Evolutionary conservation across 129 eudicot species (phyloP).

Genomic region (Chrysanthemum makinoi): DNA sequence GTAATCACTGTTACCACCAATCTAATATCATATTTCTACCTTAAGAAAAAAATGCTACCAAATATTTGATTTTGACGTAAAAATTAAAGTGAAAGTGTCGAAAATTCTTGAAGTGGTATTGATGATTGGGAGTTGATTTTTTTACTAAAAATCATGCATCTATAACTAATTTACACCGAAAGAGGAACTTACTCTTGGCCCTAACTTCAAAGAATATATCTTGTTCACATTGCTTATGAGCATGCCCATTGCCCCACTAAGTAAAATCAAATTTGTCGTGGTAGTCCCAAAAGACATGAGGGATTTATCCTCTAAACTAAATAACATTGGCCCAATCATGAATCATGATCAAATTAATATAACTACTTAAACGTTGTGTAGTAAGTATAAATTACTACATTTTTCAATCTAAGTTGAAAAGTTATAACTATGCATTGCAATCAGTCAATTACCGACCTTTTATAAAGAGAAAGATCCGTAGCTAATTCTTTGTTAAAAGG

Average conservation of each 20-base stretch:
- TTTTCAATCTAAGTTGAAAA: neutral
- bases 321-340: neutral
- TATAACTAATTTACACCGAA: conserved; percentile 34
- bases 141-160: conserved; percentile 27
- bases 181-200: conserved; percentile 19
- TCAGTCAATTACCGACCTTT: too few relatives aligned
- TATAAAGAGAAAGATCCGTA: too few relatives aligned
- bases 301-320: neutral
- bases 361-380: neutral
- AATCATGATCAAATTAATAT: neutral
- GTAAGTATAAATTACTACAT: neutral
- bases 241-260: neutral
- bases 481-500: too few relatives aligned
- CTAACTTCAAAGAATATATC: conserved; percentile 27
- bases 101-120: conserved; percentile 19
- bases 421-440: neutral
- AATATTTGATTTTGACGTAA: conserved; percentile 9
- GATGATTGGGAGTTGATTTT: conserved; percentile 30
- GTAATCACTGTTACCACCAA: too few relatives aligned
- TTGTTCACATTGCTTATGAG: conserved; percentile 20
- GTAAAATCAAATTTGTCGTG: neutral
- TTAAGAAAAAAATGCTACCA: neutral
- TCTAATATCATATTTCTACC: too few relatives aligned
- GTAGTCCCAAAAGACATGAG: neutral
- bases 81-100: neutral